phyloP scores from a whole-genome alignment of 164 flowering plant genomes.

The Warburgia ugandensis region DNA sequence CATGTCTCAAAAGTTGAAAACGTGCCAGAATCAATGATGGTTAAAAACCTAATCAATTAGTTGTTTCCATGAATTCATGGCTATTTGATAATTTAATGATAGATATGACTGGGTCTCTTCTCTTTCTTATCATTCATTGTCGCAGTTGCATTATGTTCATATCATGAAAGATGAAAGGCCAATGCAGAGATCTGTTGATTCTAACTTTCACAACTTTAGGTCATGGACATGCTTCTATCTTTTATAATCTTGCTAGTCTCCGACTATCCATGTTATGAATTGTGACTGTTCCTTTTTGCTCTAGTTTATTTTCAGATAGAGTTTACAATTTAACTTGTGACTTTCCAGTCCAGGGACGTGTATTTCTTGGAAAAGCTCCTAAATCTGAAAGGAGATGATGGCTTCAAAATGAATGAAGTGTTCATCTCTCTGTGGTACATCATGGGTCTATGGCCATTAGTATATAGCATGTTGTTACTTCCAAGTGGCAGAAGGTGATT shows the following conservation, averaged over 20 bases:
- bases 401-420: conserved; percentile 77
- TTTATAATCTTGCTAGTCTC: neutral
- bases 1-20: no score
- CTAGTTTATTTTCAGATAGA: neutral
- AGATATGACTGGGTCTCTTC: no score
- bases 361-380: conserved; percentile 77
- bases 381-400: conserved; percentile 82
- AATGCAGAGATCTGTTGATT: no score
- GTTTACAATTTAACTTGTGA: neutral
- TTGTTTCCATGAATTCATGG: no score
- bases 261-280: neutral
- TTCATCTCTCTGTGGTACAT: conserved; percentile 81
- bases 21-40: no score
- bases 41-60: no score
- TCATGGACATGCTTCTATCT: neutral
- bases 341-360: conserved; percentile 54
- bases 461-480: conserved; percentile 76
- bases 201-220: no score
- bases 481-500: conserved; percentile 76
- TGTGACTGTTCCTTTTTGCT: neutral
- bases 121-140: no score
- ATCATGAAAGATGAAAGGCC: no score
- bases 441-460: conserved; percentile 92
- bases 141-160: no score
- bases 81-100: no score